Percentiles rank a stretch among this genome's conserved stretches.
Conservation (phyloP, 164 flowering plant species). For the Kingdonia uniflora region DNA sequence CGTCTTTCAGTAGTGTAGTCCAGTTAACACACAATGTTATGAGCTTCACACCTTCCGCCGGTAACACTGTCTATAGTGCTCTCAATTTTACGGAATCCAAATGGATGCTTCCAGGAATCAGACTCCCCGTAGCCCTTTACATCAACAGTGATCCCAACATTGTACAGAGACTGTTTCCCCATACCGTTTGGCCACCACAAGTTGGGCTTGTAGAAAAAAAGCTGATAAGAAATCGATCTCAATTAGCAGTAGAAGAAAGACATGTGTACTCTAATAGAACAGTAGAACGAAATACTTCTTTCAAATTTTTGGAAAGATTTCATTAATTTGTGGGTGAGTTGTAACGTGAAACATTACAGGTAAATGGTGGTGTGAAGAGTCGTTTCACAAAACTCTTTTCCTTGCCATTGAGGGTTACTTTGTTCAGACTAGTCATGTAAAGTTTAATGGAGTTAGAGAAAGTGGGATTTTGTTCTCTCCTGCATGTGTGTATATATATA, state of each 20-base stretch:
- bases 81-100: constrained; percentile 96
- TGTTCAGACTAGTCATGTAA: too few species aligned
- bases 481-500: too few species aligned
- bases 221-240: constrained; percentile 37
- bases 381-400: too few species aligned
- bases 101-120: constrained; percentile 66
- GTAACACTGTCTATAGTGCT: constrained; percentile 63
- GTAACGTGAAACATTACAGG: too few species aligned
- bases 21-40: background rate
- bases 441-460: too few species aligned
- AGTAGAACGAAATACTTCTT: too few species aligned
- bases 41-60: constrained; percentile 75
- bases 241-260: constrained; percentile 9
- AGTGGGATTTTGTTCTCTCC: too few species aligned
- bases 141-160: constrained; percentile 59
- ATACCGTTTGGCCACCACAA: constrained; percentile 99
- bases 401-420: too few species aligned
- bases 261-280: background rate
- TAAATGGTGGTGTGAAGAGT: too few species aligned
- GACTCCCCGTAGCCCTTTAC: constrained; percentile 84
- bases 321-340: too few species aligned
- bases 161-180: constrained; percentile 87
- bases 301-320: too few species aligned
- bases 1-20: background rate
- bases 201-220: constrained; percentile 90